Conservation (phyloP, 2,329 filamentous ascomycete species). For the Pestalotiopsis sp. region DNA sequence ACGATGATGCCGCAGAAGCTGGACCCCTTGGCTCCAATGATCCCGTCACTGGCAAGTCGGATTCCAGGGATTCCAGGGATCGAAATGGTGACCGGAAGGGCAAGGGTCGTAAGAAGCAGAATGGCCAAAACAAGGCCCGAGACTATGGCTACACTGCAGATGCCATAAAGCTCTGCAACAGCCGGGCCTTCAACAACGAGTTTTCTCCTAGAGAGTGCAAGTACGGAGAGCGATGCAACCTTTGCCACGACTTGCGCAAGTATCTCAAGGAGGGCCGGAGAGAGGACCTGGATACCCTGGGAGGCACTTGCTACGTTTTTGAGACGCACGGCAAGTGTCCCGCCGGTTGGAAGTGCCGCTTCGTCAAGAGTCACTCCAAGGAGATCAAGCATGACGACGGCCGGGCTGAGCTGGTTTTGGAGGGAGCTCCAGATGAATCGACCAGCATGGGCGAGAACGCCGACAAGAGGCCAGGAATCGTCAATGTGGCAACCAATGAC, state of each 20-base stretch:
- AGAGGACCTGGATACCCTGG: conserved; percentile 75
- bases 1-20: conserved; percentile 62
- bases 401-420: conserved; percentile 74
- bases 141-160: conserved; percentile 81
- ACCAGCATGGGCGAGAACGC: conserved; percentile 25
- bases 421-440: conserved; percentile 41
- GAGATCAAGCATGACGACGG: conserved; percentile 80
- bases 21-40: conserved; percentile 58
- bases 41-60: conserved; percentile 51
- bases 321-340: conserved; percentile 75
- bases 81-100: conserved; percentile 50
- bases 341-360: conserved; percentile 92
- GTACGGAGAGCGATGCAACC: conserved; percentile 79
- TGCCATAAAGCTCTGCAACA: conserved; percentile 75
- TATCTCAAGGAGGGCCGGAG: conserved; percentile 84
- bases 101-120: conserved; percentile 55
- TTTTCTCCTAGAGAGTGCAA: conserved; percentile 79
- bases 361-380: conserved; percentile 82
- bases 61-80: conserved; percentile 26
- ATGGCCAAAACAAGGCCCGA: conserved; percentile 82
- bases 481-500: conserved; percentile 71
- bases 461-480: conserved; percentile 61
- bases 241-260: conserved; percentile 80
- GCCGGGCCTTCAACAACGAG: conserved; percentile 70
- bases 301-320: conserved; percentile 80